Evolutionary conservation across 441 rosid species (phyloP), one percentile per base, ranked within the genome.

Genomic region (Lepidium campestre): DNA sequence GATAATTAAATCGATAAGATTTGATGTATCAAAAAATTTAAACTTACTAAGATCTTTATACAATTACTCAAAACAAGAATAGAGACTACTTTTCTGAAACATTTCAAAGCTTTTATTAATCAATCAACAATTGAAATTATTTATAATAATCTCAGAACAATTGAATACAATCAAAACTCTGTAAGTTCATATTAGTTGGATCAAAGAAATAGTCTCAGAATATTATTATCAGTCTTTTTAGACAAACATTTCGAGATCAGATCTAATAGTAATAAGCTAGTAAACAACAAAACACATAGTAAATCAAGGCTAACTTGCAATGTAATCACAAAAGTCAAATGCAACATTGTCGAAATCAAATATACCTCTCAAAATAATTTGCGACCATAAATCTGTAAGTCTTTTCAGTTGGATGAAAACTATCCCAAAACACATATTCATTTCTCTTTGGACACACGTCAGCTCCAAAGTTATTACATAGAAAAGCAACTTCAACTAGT

Each of bases 331-430:
- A n/a, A n/a, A 12, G 32, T 8, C 64, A 18, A 15, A 62, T n/a
- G n/a, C n/a, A 15, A 31, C 18, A 75, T 73, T 20, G 19, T 19
- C 4, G 23, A 75, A 1, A 58, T 62, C 32, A 22, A 12, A 23
- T 13, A 34, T 34, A 81, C 34, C 68, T 72, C 6, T 34, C 48
- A 25, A 55, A 0, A 12, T 74, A 18, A 45, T 52, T 60, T 1
- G 46, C 3, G 5, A 78, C 20, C 7, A 83, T 42, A 17, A 68
- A 10, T 41, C 59, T 73, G 68, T 86, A 89, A 17, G 89, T 73
- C 60, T 57, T 71, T 56, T 89, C 90, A 0, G 90, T 80, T 6
- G 93, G 93, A 71, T 89, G 71, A 11, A 65, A 72, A 42, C 76
- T 72, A 42, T 72, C 71, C 87, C 71, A 71, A 64, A 71, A 64